Conservation (phyloP, 805 yeast species). For the Spathaspora sp. region DNA sequence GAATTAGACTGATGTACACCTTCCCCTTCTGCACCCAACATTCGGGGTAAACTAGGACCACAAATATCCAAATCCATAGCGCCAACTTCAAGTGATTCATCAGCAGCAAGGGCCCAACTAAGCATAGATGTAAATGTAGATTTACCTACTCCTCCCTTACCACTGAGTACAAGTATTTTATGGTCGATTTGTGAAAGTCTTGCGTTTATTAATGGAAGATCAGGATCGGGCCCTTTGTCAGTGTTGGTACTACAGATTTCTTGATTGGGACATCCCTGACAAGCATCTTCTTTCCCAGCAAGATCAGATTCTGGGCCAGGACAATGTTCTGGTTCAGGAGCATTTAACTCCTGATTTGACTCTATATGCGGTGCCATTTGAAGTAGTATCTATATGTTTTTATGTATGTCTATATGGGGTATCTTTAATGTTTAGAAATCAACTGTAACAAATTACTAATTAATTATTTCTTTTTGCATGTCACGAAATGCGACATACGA, state of each 20-base stretch:
- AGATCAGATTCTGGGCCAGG: slow-evolving; percentile 95
- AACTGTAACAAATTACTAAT: background rate
- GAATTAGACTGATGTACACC: slow-evolving; percentile 81
- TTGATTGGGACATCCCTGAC: slow-evolving; percentile 93
- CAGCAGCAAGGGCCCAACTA: slow-evolving; percentile 92
- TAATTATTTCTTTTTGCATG: background rate
- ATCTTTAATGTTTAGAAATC: background rate
- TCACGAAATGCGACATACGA: background rate
- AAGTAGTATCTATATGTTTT: too few relatives aligned
- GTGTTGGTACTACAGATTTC: slow-evolving; percentile 77
- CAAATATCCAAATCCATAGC: slow-evolving; percentile 97
- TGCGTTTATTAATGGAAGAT: slow-evolving; percentile 68
- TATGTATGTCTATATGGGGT: background rate
- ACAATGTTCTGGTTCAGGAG: slow-evolving; percentile 94
- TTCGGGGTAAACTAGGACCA: slow-evolving; percentile 94
- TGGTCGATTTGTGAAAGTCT: slow-evolving; percentile 67
- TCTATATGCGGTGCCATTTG: slow-evolving; percentile 21
- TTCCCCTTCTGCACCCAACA: slow-evolving; percentile 90
- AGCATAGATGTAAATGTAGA: slow-evolving; percentile 94
- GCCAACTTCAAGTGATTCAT: slow-evolving; percentile 78
- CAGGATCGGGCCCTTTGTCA: slow-evolving; percentile 95
- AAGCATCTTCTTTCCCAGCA: slow-evolving; percentile 94
- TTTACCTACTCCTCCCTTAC: slow-evolving; percentile 96
- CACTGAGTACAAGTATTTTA: slow-evolving; percentile 74
- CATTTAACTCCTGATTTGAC: slow-evolving; percentile 30